Evolutionary conservation across 768 basidiomycete species (phyloP).

Genomic region (Boletus reticulatus): DNA sequence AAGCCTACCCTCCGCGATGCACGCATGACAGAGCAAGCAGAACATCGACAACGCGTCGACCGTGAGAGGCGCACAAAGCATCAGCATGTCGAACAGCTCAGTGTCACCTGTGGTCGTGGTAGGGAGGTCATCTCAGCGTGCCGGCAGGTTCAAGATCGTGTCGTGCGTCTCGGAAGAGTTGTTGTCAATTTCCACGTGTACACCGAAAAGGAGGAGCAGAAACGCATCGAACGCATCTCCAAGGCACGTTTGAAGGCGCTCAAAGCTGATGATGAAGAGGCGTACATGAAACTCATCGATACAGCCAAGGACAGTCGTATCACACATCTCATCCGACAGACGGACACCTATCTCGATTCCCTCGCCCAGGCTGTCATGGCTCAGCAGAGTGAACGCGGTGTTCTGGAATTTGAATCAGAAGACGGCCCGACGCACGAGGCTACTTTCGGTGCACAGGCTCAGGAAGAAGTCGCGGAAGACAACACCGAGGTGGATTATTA

Average conservation of each 20-base stretch:
- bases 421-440: slow-evolving; percentile 80
- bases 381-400: slow-evolving; percentile 77
- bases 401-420: slow-evolving; percentile 52
- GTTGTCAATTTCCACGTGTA: slow-evolving; percentile 82
- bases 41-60: slow-evolving; percentile 88
- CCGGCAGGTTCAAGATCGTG: slow-evolving; percentile 61
- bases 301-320: slow-evolving; percentile 99
- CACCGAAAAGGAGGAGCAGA: slow-evolving; percentile 98
- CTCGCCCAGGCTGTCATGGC: slow-evolving; percentile 91
- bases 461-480: slow-evolving; percentile 53
- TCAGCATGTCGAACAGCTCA: slow-evolving; percentile 93
- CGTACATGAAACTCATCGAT: slow-evolving; percentile 97
- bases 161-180: slow-evolving; percentile 62
- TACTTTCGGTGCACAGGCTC: slow-evolving; percentile 83
- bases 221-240: no score
- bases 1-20: slow-evolving; percentile 89
- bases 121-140: slow-evolving; percentile 66
- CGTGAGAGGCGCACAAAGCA: slow-evolving; percentile 93
- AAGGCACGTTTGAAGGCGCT: slow-evolving; percentile 98
- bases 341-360: slow-evolving; percentile 91
- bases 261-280: slow-evolving; percentile 98
- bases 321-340: slow-evolving; percentile 92
- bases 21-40: slow-evolving; percentile 82
- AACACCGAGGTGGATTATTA: slow-evolving; percentile 92
- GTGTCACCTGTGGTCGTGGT: slow-evolving; percentile 81